Evolutionary conservation across 164 flowering plant species (phyloP).

Genomic region (Echeveria elegans): DNA sequence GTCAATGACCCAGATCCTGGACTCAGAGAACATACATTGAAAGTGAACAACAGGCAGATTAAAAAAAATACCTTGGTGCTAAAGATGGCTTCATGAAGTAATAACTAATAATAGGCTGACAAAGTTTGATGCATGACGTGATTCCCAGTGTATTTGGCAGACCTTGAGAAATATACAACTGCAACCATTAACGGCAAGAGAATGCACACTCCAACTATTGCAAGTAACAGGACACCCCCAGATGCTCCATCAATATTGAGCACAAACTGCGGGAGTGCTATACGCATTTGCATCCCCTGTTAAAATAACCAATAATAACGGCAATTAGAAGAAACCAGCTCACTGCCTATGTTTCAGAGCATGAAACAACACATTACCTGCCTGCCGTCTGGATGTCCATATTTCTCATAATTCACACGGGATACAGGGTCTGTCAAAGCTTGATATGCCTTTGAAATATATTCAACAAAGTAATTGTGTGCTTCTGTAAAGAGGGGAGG

Average conservation of each 20-base stretch:
- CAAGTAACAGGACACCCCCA: constrained; percentile 77
- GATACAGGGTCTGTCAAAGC: constrained; percentile 93
- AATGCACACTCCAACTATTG: constrained; percentile 90
- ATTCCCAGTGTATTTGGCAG: constrained; percentile 87
- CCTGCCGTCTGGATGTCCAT: constrained; percentile 99
- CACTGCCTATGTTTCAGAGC: not conserved
- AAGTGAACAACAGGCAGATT: not conserved
- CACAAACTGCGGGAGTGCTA: constrained; percentile 92
- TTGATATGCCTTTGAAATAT: constrained; percentile 91
- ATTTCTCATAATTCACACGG: constrained; percentile 93
- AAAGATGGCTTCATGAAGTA: constrained; percentile 89
- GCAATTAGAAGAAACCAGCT: not conserved
- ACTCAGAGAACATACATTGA: not conserved
- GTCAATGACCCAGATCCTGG: not conserved
- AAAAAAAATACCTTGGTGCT: constrained; percentile 73
- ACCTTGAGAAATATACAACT: constrained; percentile 81
- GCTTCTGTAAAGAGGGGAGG: constrained; percentile 56
- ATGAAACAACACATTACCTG: constrained; percentile 43
- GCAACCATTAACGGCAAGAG: constrained; percentile 83
- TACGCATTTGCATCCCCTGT: constrained; percentile 97
- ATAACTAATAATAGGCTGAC: constrained; percentile 61
- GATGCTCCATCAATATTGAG: constrained; percentile 89
- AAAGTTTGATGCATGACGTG: constrained; percentile 92
- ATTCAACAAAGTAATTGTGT: constrained; percentile 80
- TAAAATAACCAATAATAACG: constrained; percentile 5